Conservation (phyloP, 208 protist genomes). For the Borovskyia barvae region DNA sequence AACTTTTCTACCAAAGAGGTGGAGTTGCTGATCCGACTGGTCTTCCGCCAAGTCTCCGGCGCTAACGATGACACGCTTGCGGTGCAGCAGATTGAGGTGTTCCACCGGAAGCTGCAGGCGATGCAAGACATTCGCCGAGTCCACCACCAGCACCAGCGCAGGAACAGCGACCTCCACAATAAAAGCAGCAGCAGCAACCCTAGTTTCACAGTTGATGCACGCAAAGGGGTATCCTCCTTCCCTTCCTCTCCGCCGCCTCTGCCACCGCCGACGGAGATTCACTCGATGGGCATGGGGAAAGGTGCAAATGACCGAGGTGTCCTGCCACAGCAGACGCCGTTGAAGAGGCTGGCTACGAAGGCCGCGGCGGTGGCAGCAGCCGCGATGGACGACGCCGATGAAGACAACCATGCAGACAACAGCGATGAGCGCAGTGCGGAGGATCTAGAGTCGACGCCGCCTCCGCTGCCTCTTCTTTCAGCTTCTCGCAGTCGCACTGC, state of each 20-base stretch:
- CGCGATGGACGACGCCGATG: conserved; percentile 13
- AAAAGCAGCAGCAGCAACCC: too few species aligned
- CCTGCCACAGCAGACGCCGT: background rate
- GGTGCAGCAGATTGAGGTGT: conserved; percentile 49
- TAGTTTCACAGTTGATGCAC: too few species aligned
- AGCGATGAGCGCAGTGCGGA: background rate
- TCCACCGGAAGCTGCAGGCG: conserved; percentile 44
- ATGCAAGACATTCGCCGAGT: conserved; percentile 17
- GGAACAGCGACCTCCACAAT: too few species aligned
- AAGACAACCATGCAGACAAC: background rate
- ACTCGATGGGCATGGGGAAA: too few species aligned
- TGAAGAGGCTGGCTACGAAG: background rate
- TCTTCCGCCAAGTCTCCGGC: conserved; percentile 69
- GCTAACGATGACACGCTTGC: conserved; percentile 59
- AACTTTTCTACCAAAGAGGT: conserved; percentile 57
- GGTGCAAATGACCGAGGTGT: background rate
- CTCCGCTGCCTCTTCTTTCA: conserved; percentile 13
- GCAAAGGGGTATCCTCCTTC: too few species aligned
- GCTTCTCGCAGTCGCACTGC: conserved; percentile 6
- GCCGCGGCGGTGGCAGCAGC: conserved; percentile 17
- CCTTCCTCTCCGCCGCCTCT: too few species aligned
- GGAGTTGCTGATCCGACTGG: conserved; percentile 78
- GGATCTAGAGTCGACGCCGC: background rate
- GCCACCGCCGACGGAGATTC: too few species aligned
- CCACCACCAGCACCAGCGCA: too few species aligned